phyloP scores from a whole-genome alignment of 108 stramenopile genomes.

The Asterionellopsis glacialis region DNA sequence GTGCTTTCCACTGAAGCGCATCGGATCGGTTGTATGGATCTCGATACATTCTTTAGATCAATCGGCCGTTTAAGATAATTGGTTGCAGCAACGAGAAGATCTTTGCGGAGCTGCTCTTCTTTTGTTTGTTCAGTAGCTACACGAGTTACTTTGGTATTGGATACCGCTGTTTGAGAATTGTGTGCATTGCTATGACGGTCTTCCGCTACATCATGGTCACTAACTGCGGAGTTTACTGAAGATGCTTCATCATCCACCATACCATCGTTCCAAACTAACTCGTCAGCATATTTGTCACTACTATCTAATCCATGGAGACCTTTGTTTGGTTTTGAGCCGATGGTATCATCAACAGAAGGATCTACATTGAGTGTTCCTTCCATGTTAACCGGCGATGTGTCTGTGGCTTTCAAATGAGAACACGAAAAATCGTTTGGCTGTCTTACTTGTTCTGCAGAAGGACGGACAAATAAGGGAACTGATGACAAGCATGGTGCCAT shows the following conservation, averaged over 20 bases:
- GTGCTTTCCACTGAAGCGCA: not conserved
- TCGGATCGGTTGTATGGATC: constrained; percentile 49
- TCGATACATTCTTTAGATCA: constrained; percentile 60
- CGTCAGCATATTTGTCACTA: no score
- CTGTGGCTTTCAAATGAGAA: not conserved
- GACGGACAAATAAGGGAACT: constrained; percentile 56
- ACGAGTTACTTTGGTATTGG: not conserved
- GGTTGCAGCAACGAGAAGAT: not conserved
- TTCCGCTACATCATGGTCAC: no score
- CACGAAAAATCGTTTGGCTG: not conserved
- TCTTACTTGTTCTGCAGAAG: constrained; percentile 14
- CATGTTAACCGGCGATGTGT: no score
- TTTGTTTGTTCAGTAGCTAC: not conserved
- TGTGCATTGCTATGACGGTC: no score
- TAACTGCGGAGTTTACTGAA: no score
- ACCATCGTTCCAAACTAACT: no score
- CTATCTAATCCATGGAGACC: no score
- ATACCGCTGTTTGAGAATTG: no score
- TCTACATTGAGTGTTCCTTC: no score
- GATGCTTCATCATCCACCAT: no score
- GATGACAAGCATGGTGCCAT: constrained; percentile 59
- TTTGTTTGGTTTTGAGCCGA: no score
- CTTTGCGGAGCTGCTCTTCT: not conserved
- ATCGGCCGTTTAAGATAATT: constrained; percentile 27
- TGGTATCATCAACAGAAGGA: no score